Evolutionary conservation across 257 asterid species (phyloP).

Genomic region (Solanum verrucosum): DNA sequence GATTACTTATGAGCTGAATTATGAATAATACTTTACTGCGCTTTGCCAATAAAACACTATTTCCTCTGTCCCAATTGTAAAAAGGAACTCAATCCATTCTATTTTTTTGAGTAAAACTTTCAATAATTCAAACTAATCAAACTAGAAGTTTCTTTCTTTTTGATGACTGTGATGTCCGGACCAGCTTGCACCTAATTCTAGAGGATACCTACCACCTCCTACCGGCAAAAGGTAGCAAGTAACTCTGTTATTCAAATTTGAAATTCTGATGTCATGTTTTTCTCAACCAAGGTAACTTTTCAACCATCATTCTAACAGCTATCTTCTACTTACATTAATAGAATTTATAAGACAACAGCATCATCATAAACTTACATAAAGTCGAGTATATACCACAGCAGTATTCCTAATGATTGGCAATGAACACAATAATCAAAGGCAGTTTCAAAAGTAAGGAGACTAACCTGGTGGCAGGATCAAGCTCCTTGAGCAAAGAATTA

Average conservation of each 20-base stretch:
- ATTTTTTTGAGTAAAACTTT: background rate
- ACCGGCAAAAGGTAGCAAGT: background rate
- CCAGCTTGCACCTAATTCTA: background rate
- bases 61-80: background rate
- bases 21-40: background rate
- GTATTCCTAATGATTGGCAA: background rate
- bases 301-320: background rate
- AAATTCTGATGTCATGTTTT: background rate
- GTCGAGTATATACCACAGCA: background rate
- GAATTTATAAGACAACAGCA: background rate
- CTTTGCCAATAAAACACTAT: background rate
- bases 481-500: conserved; percentile 62
- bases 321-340: background rate
- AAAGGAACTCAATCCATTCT: background rate
- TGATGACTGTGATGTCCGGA: background rate
- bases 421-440: background rate
- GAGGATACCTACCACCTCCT: background rate
- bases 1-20: background rate
- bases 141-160: background rate
- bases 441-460: background rate
- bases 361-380: background rate
- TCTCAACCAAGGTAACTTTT: background rate
- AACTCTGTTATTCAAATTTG: background rate
- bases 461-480: conserved; percentile 96
- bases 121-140: background rate